Conservation (phyloP, 768 basidiomycete species). For the Agaricus bisporus region DNA sequence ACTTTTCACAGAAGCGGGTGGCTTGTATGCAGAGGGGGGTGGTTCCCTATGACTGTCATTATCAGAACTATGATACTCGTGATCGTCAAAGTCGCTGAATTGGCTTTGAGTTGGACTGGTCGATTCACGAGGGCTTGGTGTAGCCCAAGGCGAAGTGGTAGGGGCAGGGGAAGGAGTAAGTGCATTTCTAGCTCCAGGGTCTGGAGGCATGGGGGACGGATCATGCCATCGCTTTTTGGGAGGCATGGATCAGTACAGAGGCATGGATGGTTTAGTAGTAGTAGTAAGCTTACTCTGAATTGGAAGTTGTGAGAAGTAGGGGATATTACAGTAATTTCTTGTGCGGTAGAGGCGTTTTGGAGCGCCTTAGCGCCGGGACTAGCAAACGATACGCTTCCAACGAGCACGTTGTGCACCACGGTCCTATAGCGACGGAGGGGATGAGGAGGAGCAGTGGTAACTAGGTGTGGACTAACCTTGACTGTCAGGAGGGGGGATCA, state of each 20-base stretch:
- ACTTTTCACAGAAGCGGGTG: neutral
- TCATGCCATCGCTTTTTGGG: conserved; percentile 62
- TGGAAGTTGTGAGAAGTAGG: conserved; percentile 49
- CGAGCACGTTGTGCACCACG: conserved; percentile 66
- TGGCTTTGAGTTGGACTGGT: conserved; percentile 7
- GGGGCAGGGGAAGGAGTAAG: conserved; percentile 23
- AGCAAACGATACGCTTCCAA: conserved; percentile 76
- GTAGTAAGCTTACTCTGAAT: conserved; percentile 35
- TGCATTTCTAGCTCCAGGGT: conserved; percentile 28
- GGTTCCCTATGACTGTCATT: neutral
- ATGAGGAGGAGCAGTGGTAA: neutral
- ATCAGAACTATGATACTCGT: conserved; percentile 1
- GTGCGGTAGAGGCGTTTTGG: conserved; percentile 77
- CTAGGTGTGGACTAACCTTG: conserved; percentile 12
- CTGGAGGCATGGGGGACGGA: conserved; percentile 56
- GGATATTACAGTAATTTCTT: conserved; percentile 72
- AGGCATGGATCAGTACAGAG: conserved; percentile 1
- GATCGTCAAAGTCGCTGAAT: conserved; percentile 9
- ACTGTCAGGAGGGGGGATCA: conserved; percentile 12
- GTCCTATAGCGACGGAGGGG: conserved; percentile 34
- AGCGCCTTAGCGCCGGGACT: conserved; percentile 68
- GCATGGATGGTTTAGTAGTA: neutral
- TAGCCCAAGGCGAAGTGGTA: conserved; percentile 13
- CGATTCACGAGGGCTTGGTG: conserved; percentile 16
- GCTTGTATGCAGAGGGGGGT: too few species aligned